Conservation (phyloP, 306 rosid species). For the Prunus fruticosa region DNA sequence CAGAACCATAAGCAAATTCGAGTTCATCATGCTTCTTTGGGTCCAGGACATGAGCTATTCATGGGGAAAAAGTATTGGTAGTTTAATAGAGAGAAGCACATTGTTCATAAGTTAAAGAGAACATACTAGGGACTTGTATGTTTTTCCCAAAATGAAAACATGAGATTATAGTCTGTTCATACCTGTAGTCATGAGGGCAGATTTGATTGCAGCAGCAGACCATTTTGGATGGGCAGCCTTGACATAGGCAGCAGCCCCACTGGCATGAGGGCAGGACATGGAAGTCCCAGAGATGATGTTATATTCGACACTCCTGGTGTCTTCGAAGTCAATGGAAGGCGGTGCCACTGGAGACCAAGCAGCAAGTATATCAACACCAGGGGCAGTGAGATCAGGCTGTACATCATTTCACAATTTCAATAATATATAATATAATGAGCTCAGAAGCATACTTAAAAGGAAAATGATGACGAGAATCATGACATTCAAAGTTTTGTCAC, state of each 20-base stretch:
- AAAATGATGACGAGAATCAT: background rate
- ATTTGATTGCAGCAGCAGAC: slow-evolving; percentile 37
- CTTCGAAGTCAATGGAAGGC: background rate
- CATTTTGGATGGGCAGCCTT: slow-evolving; percentile 34
- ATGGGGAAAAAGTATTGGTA: background rate
- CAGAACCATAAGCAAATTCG: slow-evolving; percentile 35
- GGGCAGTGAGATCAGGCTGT: slow-evolving; percentile 36
- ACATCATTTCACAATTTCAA: background rate
- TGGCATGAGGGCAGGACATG: slow-evolving; percentile 36
- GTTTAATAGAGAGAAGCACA: background rate
- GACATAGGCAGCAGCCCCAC: slow-evolving; percentile 33
- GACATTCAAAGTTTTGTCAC: slow-evolving; percentile 3
- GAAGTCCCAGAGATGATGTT: slow-evolving; percentile 32
- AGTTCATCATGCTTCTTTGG: slow-evolving; percentile 21
- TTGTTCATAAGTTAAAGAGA: background rate
- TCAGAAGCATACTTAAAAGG: background rate
- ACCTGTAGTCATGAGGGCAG: slow-evolving; percentile 39
- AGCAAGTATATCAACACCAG: slow-evolving; percentile 34
- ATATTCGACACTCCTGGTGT: slow-evolving; percentile 19
- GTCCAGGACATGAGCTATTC: slow-evolving; percentile 26
- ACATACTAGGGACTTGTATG: background rate
- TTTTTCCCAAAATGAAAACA: background rate
- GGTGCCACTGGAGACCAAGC: slow-evolving; percentile 32
- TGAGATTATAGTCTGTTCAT: background rate
- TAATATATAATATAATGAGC: background rate